Evolutionary conservation across 2,329 filamentous ascomycete species (phyloP).

Genomic region (Arthrobotrys iridis): DNA sequence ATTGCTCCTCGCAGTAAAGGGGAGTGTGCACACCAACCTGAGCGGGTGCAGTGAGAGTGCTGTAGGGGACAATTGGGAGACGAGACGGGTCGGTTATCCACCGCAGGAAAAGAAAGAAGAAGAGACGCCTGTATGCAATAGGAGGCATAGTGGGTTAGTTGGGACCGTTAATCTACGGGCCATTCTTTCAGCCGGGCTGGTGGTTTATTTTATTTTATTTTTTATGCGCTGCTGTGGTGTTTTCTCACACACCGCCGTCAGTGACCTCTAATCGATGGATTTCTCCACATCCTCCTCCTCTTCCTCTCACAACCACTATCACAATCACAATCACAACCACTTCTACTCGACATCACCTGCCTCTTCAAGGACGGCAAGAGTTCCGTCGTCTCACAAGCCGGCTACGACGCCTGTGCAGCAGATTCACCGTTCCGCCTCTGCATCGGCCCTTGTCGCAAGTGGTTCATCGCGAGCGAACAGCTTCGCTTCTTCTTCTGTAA

Average conservation of each 20-base stretch:
- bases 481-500: constrained; percentile 10
- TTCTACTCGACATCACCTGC: constrained; percentile 35
- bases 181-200: constrained; percentile 33
- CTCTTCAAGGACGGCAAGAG: constrained; percentile 36
- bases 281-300: constrained; percentile 52
- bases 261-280: constrained; percentile 37
- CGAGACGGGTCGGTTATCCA: constrained; percentile 41
- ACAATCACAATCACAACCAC: constrained; percentile 12
- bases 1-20: constrained; percentile 26
- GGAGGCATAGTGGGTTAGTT: constrained; percentile 5
- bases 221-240: constrained; percentile 21
- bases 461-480: constrained; percentile 17
- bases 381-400: constrained; percentile 30
- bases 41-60: neutral
- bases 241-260: constrained; percentile 10
- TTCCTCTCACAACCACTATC: constrained; percentile 12
- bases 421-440: constrained; percentile 47
- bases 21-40: constrained; percentile 21
- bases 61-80: constrained; percentile 21
- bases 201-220: neutral
- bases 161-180: constrained; percentile 38
- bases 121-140: neutral
- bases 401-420: constrained; percentile 39
- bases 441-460: constrained; percentile 46
- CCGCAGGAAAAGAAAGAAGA: constrained; percentile 3